phyloP scores from a whole-genome alignment of 2,329 filamentous ascomycete species.

The Tolypocladium tropicale region DNA sequence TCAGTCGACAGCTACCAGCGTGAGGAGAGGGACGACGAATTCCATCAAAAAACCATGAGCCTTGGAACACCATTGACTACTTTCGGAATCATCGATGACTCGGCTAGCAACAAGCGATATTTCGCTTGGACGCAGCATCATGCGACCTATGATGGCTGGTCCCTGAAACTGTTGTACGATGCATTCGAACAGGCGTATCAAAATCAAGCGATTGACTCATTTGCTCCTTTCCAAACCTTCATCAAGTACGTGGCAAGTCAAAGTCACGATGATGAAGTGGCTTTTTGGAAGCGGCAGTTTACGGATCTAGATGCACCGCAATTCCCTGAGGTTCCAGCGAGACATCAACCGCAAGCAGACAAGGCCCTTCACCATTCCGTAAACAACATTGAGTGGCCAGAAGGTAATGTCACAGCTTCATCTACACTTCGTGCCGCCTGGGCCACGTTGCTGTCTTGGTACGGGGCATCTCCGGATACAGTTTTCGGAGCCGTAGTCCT shows the following conservation, averaged over 20 bases:
- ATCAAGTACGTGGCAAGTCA: not conserved
- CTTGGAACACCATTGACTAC: not conserved
- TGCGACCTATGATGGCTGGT: not conserved
- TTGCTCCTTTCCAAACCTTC: not conserved
- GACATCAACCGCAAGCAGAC: not conserved
- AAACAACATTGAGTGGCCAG: not conserved
- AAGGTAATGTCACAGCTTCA: not conserved
- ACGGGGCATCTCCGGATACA: not conserved
- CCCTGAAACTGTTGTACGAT: not conserved
- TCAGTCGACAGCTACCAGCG: not conserved
- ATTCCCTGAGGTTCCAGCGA: not conserved
- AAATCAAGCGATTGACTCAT: not conserved
- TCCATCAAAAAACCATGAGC: not conserved
- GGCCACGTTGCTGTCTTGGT: not conserved
- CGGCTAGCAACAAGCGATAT: not conserved
- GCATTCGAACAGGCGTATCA: not conserved
- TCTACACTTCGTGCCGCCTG: not conserved
- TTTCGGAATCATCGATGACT: not conserved
- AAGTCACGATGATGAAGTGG: not conserved
- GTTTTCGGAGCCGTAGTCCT: not conserved
- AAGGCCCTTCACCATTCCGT: not conserved
- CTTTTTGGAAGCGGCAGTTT: not conserved
- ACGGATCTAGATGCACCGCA: not conserved
- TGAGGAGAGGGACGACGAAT: not conserved
- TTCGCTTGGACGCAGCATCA: not conserved